phyloP scores from a whole-genome alignment of 1,284 basidiomycete genomes.

The Heterobasidion parviporum region DNA sequence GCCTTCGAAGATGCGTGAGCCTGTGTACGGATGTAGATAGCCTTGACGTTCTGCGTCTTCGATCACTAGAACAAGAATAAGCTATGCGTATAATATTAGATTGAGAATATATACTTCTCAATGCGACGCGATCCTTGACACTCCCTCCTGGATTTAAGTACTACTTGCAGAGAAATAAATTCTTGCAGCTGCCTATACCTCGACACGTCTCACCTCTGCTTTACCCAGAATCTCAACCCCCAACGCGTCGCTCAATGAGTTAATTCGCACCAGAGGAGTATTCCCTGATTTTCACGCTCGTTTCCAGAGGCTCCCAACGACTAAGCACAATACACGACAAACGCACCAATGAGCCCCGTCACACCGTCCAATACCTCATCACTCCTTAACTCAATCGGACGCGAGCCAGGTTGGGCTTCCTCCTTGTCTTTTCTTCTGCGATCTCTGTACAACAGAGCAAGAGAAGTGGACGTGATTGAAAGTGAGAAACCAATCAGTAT shows the following conservation, averaged over 20 bases:
- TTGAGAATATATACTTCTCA: conserved; percentile 54
- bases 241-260: conserved; percentile 82
- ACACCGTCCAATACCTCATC: conserved; percentile 74
- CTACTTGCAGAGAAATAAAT: conserved; percentile 26
- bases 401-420: conserved; percentile 38
- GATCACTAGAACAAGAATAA: conserved; percentile 56
- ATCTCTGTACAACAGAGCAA: conserved; percentile 40
- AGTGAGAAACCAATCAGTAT: conserved; percentile 64
- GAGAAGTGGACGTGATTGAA: conserved; percentile 55
- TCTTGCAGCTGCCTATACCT: background rate
- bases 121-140: conserved; percentile 93
- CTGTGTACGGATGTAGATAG: conserved; percentile 78
- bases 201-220: conserved; percentile 58
- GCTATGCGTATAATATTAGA: background rate
- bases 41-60: conserved; percentile 87
- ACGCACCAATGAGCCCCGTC: conserved; percentile 74
- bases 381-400: conserved; percentile 69
- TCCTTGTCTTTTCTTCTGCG: conserved; percentile 31
- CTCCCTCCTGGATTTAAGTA: conserved; percentile 97
- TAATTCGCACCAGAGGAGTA: conserved; percentile 73
- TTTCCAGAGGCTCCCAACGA: background rate
- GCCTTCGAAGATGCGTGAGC: conserved; percentile 94
- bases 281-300: too few species aligned
- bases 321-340: background rate
- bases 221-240: conserved; percentile 97